Evolutionary conservation across 352 stramenopile species (phyloP), one percentile per base, ranked within the genome.

Genomic region (Globisporangium nagaii): DNA sequence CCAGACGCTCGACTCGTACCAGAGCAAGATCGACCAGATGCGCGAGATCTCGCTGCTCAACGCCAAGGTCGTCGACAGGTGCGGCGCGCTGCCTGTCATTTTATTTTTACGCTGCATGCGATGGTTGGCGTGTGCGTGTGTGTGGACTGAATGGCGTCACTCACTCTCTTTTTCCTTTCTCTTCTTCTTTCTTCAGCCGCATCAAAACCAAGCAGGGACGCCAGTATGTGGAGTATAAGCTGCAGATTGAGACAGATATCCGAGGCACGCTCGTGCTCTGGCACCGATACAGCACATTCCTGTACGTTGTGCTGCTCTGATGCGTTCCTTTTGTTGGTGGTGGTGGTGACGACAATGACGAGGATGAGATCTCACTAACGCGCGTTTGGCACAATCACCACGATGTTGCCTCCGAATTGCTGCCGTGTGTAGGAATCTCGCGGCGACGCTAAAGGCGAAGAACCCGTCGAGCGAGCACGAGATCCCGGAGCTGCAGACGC

Each of bases 11-110:
- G 79, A 92, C 56, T 91, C 81, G 68, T 90, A 89, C 66, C 81
- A 94, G 74, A 84, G 64, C 67, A 94, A 94, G 68, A 90, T 94
- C 63, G 83, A 92, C 63, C 81, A 90, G 58, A 90, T 91, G 79
- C 67, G 82, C 53, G 82, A 93, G 61, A 90, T 93, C 56, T 90
- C 84, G 55, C 63, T 94, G 56, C 75, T 94, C 54, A 81, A 75
- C 32, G 84, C 84, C 55, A 88, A 86, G 58, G 84, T 94, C 39
- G 82, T 94, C 43, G 84, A 94, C 70, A 91, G 81, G 81, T 91
- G 56, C 30, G 55, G 4, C 4, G 41, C 37, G 15, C 4, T 51
- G 17, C 43, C 15, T 28, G 13, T 22, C 10, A 19, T 37, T 59
- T n/a, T 19, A 19, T 22, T 20, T 39, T 8, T 20, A n/a, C n/a